Percentiles rank a stretch among this genome's conserved stretches.
Conservation (phyloP, 208 protist species). For the Acanthamoeba lenticulata region DNA sequence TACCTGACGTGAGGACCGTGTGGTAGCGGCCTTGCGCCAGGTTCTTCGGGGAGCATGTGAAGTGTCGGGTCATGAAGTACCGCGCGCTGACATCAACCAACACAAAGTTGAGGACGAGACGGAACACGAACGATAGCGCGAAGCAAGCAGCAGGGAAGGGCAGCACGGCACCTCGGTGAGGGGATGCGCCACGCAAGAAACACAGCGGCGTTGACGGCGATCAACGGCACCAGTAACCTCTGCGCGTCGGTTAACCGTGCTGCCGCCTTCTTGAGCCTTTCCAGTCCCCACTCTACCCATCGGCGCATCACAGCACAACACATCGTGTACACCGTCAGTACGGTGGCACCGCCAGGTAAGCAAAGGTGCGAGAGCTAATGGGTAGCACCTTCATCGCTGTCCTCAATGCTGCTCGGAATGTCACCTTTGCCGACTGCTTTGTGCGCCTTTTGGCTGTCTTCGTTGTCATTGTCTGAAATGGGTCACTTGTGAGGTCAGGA, state of each 20-base stretch:
- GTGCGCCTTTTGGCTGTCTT: neutral
- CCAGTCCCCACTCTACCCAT: neutral
- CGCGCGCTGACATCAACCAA: neutral
- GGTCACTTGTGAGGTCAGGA: neutral
- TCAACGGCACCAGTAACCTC: neutral
- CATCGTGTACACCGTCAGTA: no score
- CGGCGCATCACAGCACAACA: no score
- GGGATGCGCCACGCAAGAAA: slow-evolving; percentile 1
- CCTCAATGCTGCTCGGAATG: neutral
- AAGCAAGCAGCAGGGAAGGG: neutral
- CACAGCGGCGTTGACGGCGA: neutral
- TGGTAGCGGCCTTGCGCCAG: neutral
- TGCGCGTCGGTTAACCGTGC: neutral
- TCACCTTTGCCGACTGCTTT: neutral
- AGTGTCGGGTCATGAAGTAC: neutral
- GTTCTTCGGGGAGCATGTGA: neutral
- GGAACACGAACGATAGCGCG: neutral
- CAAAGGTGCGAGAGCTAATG: neutral
- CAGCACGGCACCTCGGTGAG: neutral
- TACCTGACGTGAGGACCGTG: slow-evolving; percentile 12
- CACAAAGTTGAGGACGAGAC: neutral
- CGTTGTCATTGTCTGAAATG: neutral
- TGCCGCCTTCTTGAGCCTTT: neutral
- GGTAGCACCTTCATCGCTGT: neutral
- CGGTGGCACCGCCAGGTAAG: neutral